These are phyloP conservation scores for Hypoxylon intermedium DNA, from an alignment of 495 filamentous ascomycete genomes.

Conservation along the genomic window DNA sequence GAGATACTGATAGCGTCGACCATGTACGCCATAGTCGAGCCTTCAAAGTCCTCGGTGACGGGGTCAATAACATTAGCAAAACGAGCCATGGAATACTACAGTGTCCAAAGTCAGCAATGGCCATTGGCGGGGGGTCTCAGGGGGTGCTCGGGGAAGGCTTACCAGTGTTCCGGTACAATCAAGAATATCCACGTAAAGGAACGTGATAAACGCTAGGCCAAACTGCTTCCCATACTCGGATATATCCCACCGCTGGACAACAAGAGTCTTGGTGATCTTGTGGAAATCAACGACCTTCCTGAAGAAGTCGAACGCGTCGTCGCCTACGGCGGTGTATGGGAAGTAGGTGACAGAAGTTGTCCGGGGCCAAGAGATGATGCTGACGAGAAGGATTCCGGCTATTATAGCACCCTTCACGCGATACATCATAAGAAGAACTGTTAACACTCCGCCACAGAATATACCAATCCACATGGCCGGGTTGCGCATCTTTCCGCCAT, in stretches of 20 bases:
- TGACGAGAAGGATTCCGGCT: conserved; percentile 78
- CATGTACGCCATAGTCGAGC: conserved; percentile 76
- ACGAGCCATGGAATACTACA: conserved; percentile 77
- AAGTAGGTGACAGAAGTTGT: conserved; percentile 77
- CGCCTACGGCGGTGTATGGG: conserved; percentile 69
- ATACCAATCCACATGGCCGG: conserved; percentile 84
- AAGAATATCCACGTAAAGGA: conserved; percentile 85
- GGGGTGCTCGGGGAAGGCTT: neutral
- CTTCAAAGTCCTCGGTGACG: conserved; percentile 77
- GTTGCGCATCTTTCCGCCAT: conserved; percentile 71
- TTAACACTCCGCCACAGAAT: conserved; percentile 80
- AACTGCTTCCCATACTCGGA: conserved; percentile 69
- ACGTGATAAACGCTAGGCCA: conserved; percentile 79
- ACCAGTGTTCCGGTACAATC: conserved; percentile 74
- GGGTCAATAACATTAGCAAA: conserved; percentile 78
- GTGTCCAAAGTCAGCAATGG: conserved; percentile 9
- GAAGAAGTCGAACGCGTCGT: conserved; percentile 79
- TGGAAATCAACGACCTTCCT: conserved; percentile 83
- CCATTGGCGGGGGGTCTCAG: neutral
- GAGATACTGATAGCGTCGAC: conserved; percentile 80
- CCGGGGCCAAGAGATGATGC: conserved; percentile 84
- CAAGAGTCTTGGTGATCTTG: conserved; percentile 68
- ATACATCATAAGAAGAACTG: conserved; percentile 79
- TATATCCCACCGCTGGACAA: conserved; percentile 73
- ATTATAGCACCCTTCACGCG: conserved; percentile 84